Base-by-base conservation (phyloP, 2,329 filamentous ascomycete species). In the Neonectria ditissima region DNA sequence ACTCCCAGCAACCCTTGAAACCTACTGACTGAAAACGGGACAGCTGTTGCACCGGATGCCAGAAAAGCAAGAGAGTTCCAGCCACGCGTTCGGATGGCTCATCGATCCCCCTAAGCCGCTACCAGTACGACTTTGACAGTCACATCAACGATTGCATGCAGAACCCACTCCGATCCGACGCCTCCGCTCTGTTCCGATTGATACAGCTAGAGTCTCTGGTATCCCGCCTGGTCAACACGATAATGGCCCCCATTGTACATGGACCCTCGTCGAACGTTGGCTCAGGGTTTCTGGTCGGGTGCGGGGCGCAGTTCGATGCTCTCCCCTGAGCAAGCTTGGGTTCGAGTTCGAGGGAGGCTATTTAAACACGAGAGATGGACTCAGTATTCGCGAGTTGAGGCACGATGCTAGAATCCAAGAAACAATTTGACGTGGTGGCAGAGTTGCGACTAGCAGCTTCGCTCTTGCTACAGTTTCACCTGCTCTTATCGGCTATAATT, bases 81-180 rank as follows among this genome's bases (percentile, higher is more conserved):
- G 9, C 28, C 11, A 41, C 28, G 10, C 20, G 11, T 4, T 30
- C 44, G 5, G 18, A 47, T 9, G 28, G 13, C 9, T 18, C 56
- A 2, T 10, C 3, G 2, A 37, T 41, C 24, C 20, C 41, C 20
- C 44, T 59, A 8, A 54, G 54, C 34, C 22, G 50, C 18, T 59
- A 51, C 37, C 4, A 47, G 2, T 47, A 59, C 48, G 56, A 59
- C 30, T 47, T 22, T 10, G 30, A 47, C 16, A 50, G 32, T 5
- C 56, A 48, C 26, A 53, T 59, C 41, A 59, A 47, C 41, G 48
- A 41, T 3, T 16, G 56, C 14, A 28, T 54, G n/a, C 51, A 43
- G 10, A 34, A 53, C 16, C 48, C 48, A 28, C 48, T 45, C 6
- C 56, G 56, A 28, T 26, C 50, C 22, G 20, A 30, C 2, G 13